Evolutionary conservation across 73 alveolate genomes (phyloP), one percentile per base, ranked within the genome.

Genomic region (Tetrahymena thermophila): DNA sequence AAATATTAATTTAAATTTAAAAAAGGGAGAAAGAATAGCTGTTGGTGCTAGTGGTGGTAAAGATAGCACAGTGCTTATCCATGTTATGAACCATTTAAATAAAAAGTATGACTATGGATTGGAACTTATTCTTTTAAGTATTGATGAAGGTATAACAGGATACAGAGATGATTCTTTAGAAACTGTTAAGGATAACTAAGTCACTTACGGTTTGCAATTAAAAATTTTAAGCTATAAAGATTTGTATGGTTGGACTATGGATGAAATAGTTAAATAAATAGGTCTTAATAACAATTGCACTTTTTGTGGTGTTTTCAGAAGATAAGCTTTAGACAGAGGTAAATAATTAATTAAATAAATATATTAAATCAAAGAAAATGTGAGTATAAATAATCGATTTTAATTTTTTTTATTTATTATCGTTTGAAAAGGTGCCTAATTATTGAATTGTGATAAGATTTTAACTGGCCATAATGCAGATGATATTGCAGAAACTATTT

Each of bases 391-490:
- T 14, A 19, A 50, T 50, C 7, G 28, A 19, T 50, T 50, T 5
- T 50, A 50, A 50, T 19, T 50, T 42, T 42, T 42, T 56, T 28
- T 4, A 71, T n/a, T 9, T 15, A 11, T 23, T 0, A 71, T 56
- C 0, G 6, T 56, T 23, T 56, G 11, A 10, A 56, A 9, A 71
- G 89, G 99, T 10, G 99, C 99, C 40, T 94, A 94, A 94, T 93
- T 97, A 94, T 97, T 99, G 25, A 97, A 97, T 38, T 99, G 98
- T 7, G 98, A 98, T 94, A 99, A 98, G 89, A 98, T 99, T 35
- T 97, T 97, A 58, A 99, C 99, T 38, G 99, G 99, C 7, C 99
- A 99, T 96, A 99, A 99, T 97, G 99, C 99, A 34, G 99, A 99
- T 97, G 99, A 99, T 96, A 98, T 98, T 89, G 99, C 99, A 16